Evolutionary conservation across 1,139 yeast species (phyloP).

Genomic region (Pichia kudriavzevii): DNA sequence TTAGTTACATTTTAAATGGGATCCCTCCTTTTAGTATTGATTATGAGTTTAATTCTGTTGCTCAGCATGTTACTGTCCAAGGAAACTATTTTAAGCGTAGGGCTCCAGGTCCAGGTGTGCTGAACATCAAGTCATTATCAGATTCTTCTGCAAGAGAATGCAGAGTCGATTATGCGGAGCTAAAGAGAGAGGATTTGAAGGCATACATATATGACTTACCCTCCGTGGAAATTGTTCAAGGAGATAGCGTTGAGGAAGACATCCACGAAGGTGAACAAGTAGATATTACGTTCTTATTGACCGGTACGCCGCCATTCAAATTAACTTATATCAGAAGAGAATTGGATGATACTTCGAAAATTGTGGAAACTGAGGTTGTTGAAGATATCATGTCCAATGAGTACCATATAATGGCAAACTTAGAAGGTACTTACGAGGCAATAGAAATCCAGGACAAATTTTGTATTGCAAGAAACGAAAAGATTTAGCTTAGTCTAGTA

Average conservation of each 20-base stretch:
- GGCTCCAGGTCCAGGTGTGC: conserved; percentile 73
- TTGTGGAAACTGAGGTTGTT: conserved; percentile 73
- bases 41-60: conserved; percentile 62
- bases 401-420: conserved; percentile 64
- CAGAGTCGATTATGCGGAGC: conserved; percentile 44
- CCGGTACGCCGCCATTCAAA: conserved; percentile 67
- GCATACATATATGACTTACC: conserved; percentile 74
- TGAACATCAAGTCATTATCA: conserved; percentile 59
- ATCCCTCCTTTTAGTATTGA: conserved; percentile 69
- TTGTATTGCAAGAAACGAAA: conserved; percentile 49
- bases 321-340: conserved; percentile 47
- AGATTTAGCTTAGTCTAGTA: conserved; percentile 4
- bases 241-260: conserved; percentile 62
- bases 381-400: conserved; percentile 61
- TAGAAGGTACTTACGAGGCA: conserved; percentile 94
- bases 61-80: conserved; percentile 52
- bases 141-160: conserved; percentile 72
- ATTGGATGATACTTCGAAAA: conserved; percentile 33
- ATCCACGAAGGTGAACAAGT: conserved; percentile 88
- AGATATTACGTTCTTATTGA: conserved; percentile 58
- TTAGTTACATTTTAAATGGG: conserved; percentile 71
- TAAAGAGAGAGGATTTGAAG: conserved; percentile 34
- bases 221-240: conserved; percentile 80
- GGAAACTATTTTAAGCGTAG: conserved; percentile 55
- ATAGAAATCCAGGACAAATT: conserved; percentile 75